phyloP scores from a whole-genome alignment of 2,329 filamentous ascomycete genomes.

The Elsinoe ampelina region DNA sequence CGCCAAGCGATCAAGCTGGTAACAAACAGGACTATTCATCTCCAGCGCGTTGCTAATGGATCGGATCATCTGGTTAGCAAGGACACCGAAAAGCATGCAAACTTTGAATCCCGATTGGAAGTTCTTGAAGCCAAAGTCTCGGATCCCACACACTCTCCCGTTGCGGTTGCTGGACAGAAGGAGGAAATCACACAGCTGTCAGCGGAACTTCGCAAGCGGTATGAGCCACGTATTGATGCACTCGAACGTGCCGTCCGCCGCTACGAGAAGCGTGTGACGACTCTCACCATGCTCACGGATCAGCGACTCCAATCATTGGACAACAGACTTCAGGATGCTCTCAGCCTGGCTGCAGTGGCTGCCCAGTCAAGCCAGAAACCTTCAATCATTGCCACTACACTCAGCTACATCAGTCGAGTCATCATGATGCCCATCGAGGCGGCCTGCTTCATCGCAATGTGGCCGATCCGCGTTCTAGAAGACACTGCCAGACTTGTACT shows the following conservation, averaged over 20 bases:
- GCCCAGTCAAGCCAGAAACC: conserved; percentile 35
- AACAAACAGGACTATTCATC: conserved; percentile 65
- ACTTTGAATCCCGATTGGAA: conserved; percentile 23
- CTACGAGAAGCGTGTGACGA: conserved; percentile 79
- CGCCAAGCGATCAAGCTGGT: conserved; percentile 75
- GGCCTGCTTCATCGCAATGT: conserved; percentile 5
- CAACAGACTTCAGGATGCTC: conserved; percentile 61
- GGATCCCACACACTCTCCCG: conserved; percentile 20
- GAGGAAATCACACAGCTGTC: conserved; percentile 25
- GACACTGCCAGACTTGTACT: conserved; percentile 7
- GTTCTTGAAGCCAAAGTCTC: conserved; percentile 26
- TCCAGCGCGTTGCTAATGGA: conserved; percentile 60
- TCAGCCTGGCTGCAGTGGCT: conserved; percentile 70
- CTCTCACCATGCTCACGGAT: conserved; percentile 68
- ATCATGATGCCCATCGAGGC: conserved; percentile 12
- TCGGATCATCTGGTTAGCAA: conserved; percentile 18
- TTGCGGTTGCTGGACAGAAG: conserved; percentile 23
- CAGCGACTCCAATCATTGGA: conserved; percentile 64
- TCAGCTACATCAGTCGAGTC: conserved; percentile 15
- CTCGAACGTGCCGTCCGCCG: conserved; percentile 79
- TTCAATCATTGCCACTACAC: conserved; percentile 18
- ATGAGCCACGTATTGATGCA: conserved; percentile 77
- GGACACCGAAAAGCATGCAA: conserved; percentile 16
- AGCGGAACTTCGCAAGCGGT: conserved; percentile 51
- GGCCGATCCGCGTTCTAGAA: conserved; percentile 10